Evolutionary conservation across 371 early-diverging fungal species (phyloP), one percentile per base, ranked within the genome.

Genomic region (Apophysomyces sp.): DNA sequence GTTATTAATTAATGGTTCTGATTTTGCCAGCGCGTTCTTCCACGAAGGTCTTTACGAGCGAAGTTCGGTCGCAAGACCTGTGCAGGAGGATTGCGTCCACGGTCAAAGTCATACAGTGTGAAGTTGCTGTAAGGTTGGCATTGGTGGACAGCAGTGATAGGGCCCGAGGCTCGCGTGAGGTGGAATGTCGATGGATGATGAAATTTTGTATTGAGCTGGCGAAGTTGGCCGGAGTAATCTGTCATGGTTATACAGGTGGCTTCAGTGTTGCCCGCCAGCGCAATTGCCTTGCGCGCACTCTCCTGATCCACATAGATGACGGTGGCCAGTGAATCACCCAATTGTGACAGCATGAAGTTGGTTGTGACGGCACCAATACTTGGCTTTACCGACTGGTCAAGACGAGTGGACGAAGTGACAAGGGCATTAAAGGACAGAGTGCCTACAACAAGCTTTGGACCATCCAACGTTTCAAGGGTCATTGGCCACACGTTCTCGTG

Each of bases 401-500:
- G 34, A 49, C 55, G 65, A 24, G 56, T 60, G 4, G 49, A 60
- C 13, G 60, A 60, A 26, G 66, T 60, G 26, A 57, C 54, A 32
- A 65, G 36, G 21, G 61, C 57, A 34, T 65, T 65, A 27, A 41
- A 55, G 16, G 52, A 56, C 30, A 52, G 61, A n/a, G 60, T 60
- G 39, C 66, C 61, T n/a, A 65, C 57, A 2, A 65, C 29, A 26
- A 65, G 52, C 37, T 56, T 65, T 28, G 26, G 29, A 15, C 55
- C 65, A 60, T 65, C 65, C 30, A 28, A 24, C 31, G n/a, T 30
- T 34, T 32, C 18, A n/a, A 58, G 34, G 9, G 54, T 57, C 37
- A 36, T 34, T 27, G 63, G 63, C 63, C 58, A 63, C 16, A 61
- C 61, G 55, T 61, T 55, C 32, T 16, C 41, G 28, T 61, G 54